Conservation (phyloP, 2,329 filamentous ascomycete species). For the Karstenula rhodostoma region DNA sequence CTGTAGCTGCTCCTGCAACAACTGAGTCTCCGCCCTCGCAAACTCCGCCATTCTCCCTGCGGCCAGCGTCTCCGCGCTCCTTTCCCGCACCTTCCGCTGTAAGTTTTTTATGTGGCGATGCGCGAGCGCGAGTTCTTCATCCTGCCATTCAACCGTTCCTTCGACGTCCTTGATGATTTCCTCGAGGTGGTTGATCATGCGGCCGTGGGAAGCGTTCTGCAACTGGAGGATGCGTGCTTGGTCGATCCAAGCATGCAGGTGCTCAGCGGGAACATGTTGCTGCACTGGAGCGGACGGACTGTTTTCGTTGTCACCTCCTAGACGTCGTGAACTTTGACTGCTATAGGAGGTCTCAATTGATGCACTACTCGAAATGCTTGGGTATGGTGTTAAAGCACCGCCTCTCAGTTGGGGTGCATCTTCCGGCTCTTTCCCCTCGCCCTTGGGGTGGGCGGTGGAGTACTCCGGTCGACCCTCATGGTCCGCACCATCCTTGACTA, state of each 20-base stretch:
- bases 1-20: conserved; percentile 2
- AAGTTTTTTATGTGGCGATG: conserved; percentile 5
- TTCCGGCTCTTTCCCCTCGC: background rate
- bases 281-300: background rate
- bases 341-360: background rate
- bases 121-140: conserved; percentile 2
- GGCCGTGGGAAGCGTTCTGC: conserved; percentile 5
- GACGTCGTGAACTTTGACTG: background rate
- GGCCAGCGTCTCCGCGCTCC: background rate
- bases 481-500: background rate
- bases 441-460: background rate
- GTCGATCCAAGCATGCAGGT: conserved; percentile 5
- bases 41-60: background rate
- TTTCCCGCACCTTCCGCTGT: conserved; percentile 5
- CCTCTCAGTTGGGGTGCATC: conserved; percentile 9
- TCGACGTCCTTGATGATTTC: conserved; percentile 13
- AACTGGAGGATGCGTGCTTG: conserved; percentile 11
- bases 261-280: background rate
- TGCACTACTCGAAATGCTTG: background rate
- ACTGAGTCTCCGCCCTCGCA: background rate
- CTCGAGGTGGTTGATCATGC: conserved; percentile 8
- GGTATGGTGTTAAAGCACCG: background rate
- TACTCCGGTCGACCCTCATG: background rate
- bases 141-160: conserved; percentile 14
- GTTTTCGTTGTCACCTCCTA: background rate